Evolutionary conservation across 169 alveolate species (phyloP), one percentile per base, ranked within the genome.

Genomic region (Cryptosporidium viatorum): DNA sequence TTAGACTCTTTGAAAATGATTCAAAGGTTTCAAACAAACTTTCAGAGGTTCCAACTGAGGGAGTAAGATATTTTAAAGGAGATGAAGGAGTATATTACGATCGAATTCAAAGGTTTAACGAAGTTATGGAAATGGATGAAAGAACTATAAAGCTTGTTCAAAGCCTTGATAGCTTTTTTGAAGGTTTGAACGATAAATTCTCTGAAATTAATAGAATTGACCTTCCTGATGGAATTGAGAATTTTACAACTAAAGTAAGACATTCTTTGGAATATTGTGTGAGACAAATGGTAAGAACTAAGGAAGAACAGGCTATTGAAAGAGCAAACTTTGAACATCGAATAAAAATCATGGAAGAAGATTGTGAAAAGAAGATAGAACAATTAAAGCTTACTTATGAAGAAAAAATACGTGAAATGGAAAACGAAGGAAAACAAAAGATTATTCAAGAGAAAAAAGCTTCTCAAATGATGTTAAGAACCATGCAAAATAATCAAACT

Each of bases 1-100:
- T 80, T 21, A 59, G 75, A 29, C 89, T 80, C 3, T 80, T 80
- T 80, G 89, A 80, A 41, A 80, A 60, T 18, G 89, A 80, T 62
- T 62, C 89, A 16, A 65, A 37, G 29, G 31, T 41, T 21, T 5
- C 16, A 6, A 58, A 23, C 12, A 51, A n/a, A 18, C 43, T 12
- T 26, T 23, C 84, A 23, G 59, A 43, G 4, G 26, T 29, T 70
- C 43, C 52, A n/a, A 41, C 9, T 9, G 67, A 37, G 26, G 29
- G 10, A 6, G 73, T 41, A 6, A 80, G 65, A 8, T 29, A 37
- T 29, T 39, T 65, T 67, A 80, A 21, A 23, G 75, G 89, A 26
- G 69, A 50, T 9, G 85, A 48, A 4, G 89, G 75, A 21, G 80
- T 52, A 6, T 62, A 62, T 33, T 62, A 80, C 37, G 75, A 80